Base-by-base conservation (phyloP, 345 rosid genomes). In the Rhodamnia rubescens region DNA sequence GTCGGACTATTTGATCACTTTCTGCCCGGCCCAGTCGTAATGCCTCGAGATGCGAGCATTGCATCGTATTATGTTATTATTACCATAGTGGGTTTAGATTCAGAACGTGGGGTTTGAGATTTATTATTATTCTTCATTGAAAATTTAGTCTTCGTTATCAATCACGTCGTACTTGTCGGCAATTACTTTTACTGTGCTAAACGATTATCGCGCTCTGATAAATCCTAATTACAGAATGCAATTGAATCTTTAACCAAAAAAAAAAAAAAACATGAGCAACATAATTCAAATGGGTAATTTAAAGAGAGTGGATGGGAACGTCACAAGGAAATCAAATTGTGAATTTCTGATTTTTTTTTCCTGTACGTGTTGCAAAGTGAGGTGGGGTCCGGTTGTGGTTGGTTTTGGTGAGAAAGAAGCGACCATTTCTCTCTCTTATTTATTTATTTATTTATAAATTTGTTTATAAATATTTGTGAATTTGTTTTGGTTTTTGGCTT, bases 1-100 rank as follows among this genome's bases (percentile, higher is more conserved):
- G 16, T 85, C 98, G 22, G 92, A 92, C 78, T 97, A 95, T 82
- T 36, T 93, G 91, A 97, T 97, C 88, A 94, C 97, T 2, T 94
- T 95, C 87, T 97, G 98, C 57, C 93, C 96, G 27, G 85, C 85
- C 83, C 84, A 84, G 10, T 87, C 85, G 22, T 86, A 44, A 51
- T 81, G 9, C 29, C 10, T 47, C 51, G 51, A 22, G 83, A 44
- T 81, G 29, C 32, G 83, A n/a, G 5, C 32, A 81, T 8, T 26
- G 47, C 15, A 12, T 51, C 13, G 8, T 52, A 12, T 82, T 82
- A 27, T 18, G 36, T 52, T 51, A 5, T 82, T 50, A 50, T 40
- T 81, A 42, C 83, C 12, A 22, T 20, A 22, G 9, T 53, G 26
- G 18, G 61, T 55, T 49, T 47, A 20, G 8, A 82, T 16, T 27